These are phyloP conservation scores for Colletotrichum destructivum DNA, from an alignment of 2,329 filamentous ascomycete species.

Conservation along the genomic window DNA sequence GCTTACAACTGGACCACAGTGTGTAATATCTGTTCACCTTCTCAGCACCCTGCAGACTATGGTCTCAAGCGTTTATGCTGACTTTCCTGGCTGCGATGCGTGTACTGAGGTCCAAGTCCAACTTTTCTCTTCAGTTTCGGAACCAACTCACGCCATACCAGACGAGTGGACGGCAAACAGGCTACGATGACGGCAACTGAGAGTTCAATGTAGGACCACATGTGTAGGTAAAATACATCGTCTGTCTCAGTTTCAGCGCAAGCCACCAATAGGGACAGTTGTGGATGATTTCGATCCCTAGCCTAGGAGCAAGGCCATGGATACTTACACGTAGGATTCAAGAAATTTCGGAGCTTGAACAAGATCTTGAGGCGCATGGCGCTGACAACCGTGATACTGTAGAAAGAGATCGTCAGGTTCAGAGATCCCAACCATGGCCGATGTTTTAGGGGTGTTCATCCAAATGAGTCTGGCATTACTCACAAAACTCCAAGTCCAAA, in stretches of 20 bases:
- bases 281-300: too few relatives aligned
- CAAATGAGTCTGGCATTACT: not conserved
- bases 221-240: constrained; percentile 1
- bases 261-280: not conserved
- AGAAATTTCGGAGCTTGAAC: not conserved
- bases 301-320: not conserved
- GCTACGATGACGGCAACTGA: not conserved
- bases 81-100: too few relatives aligned
- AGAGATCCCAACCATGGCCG: not conserved
- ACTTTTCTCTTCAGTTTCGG: not conserved
- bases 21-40: too few relatives aligned
- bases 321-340: not conserved
- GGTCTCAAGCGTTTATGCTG: not conserved
- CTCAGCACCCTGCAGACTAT: not conserved
- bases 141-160: not conserved
- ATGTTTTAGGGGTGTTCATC: rapidly evolving
- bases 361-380: not conserved
- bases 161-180: not conserved
- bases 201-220: constrained; percentile 2
- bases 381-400: not conserved
- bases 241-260: not conserved
- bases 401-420: not conserved
- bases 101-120: not conserved
- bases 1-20: too few relatives aligned
- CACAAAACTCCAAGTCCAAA: not conserved